A percentile compares a stretch with the other conserved stretches of the same genome.
phyloP scores from a whole-genome alignment of 192 early-diverging fungal species.

The Coemansia sp. region DNA sequence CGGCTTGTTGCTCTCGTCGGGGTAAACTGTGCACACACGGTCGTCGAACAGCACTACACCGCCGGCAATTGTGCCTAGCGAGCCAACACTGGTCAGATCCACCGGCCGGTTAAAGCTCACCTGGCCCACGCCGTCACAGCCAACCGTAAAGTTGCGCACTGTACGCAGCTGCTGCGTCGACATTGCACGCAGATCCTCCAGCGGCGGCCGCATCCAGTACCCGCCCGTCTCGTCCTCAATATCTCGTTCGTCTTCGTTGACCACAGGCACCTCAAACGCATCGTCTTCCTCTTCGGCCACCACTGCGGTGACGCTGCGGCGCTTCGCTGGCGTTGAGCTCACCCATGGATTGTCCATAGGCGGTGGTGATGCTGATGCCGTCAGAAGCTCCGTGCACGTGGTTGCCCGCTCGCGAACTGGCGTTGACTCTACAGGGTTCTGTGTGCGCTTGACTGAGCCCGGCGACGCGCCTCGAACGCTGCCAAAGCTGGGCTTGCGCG shows the following conservation, averaged over 20 bases:
- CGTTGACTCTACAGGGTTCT: conserved; percentile 2
- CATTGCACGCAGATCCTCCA: conserved; percentile 71
- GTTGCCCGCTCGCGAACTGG: conserved; percentile 11
- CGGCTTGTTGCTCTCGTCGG: conserved; percentile 75
- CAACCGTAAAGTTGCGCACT: conserved; percentile 76
- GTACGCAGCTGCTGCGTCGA: conserved; percentile 63
- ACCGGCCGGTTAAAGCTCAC: conserved; percentile 80
- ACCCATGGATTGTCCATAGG: conserved; percentile 20
- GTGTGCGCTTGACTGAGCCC: neutral
- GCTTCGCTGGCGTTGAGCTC: neutral
- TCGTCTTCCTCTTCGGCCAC: conserved; percentile 9
- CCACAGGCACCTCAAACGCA: neutral
- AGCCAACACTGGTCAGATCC: conserved; percentile 65
- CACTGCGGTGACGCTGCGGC: neutral
- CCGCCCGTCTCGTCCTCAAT: conserved; percentile 38
- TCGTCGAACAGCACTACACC: conserved; percentile 72
- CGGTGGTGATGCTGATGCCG: conserved; percentile 11
- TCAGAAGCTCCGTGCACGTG: conserved; percentile 1
- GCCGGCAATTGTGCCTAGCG: conserved; percentile 72
- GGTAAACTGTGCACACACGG: conserved; percentile 77
- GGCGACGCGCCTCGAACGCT: conserved; percentile 3
- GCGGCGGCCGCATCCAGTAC: conserved; percentile 78
- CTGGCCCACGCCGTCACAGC: conserved; percentile 66
- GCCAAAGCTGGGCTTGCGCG: conserved; percentile 45
- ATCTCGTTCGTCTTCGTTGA: conserved; percentile 1